Evolutionary conservation across 2,329 filamentous ascomycete species (phyloP).

Genomic region (Claviceps sp.): DNA sequence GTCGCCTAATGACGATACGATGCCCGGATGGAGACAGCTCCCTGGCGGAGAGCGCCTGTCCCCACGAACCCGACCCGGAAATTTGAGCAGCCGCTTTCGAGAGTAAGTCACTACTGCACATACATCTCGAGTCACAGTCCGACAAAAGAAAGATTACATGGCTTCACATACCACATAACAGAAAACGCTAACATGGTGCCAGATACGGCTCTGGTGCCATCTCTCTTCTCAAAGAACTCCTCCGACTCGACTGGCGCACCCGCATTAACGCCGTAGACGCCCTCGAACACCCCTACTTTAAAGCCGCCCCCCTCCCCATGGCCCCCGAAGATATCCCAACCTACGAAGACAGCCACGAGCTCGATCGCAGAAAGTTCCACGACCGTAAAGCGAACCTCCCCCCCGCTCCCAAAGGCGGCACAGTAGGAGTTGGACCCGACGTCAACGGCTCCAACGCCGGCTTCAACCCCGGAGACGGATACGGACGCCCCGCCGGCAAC

Average conservation of each 20-base stretch:
- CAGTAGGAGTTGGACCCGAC: constrained; percentile 62
- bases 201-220: constrained; percentile 59
- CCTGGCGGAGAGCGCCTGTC: constrained; percentile 69
- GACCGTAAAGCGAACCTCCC: constrained; percentile 73
- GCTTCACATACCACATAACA: background rate
- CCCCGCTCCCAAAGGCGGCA: constrained; percentile 82
- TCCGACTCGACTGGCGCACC: constrained; percentile 78
- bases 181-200: background rate
- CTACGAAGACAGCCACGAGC: constrained; percentile 90
- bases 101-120: constrained; percentile 36
- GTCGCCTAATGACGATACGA: constrained; percentile 74
- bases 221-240: constrained; percentile 65
- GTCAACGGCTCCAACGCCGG: constrained; percentile 32
- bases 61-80: constrained; percentile 47
- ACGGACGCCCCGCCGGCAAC: constrained; percentile 29
- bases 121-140: background rate
- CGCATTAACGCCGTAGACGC: constrained; percentile 91
- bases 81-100: constrained; percentile 60
- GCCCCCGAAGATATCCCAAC: constrained; percentile 75
- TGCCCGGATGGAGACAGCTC: constrained; percentile 80
- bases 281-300: constrained; percentile 84
- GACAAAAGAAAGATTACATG: background rate
- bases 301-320: constrained; percentile 62
- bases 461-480: constrained; percentile 38
- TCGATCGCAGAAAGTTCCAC: constrained; percentile 86